Conservation (phyloP, 495 filamentous ascomycete genomes). For the Xylaria acuta region DNA sequence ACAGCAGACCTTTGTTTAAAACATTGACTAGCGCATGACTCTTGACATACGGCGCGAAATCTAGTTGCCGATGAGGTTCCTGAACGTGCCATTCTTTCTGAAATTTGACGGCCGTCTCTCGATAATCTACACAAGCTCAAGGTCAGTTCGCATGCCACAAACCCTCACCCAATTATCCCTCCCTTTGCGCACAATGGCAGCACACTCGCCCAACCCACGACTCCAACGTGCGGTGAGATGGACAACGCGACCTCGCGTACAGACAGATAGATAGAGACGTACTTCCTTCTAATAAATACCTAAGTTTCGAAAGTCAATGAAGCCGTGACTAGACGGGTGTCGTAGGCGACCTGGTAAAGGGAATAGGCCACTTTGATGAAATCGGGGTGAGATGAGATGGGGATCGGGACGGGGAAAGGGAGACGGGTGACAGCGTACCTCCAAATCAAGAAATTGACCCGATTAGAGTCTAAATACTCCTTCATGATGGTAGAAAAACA, state of each 20-base stretch:
- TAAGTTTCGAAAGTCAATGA: slow-evolving; percentile 52
- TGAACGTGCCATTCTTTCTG: slow-evolving; percentile 80
- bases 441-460: slow-evolving; percentile 98
- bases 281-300: slow-evolving; percentile 92
- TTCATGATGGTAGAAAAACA: slow-evolving; percentile 53
- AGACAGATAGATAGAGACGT: slow-evolving; percentile 52
- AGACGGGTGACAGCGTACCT: slow-evolving; percentile 67
- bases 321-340: slow-evolving; percentile 33
- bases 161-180: slow-evolving; percentile 4
- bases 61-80: slow-evolving; percentile 72
- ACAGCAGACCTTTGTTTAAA: slow-evolving; percentile 79
- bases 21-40: slow-evolving; percentile 75
- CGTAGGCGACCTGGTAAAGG: slow-evolving; percentile 16
- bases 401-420: slow-evolving; percentile 33
- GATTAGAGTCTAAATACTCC: slow-evolving; percentile 80
- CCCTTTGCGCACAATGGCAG: slow-evolving; percentile 22
- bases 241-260: slow-evolving; percentile 25
- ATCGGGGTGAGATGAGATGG: slow-evolving; percentile 45
- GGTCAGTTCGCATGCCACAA: slow-evolving; percentile 40
- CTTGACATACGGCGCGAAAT: slow-evolving; percentile 78
- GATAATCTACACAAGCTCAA: slow-evolving; percentile 58
- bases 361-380: slow-evolving; percentile 25
- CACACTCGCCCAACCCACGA: slow-evolving; percentile 25
- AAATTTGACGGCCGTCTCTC: slow-evolving; percentile 78
- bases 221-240: not conserved